Evolutionary conservation across 306 rosid genomes (phyloP), one percentile per base, ranked within the genome.

Genomic region (Biancaea sappan): DNA sequence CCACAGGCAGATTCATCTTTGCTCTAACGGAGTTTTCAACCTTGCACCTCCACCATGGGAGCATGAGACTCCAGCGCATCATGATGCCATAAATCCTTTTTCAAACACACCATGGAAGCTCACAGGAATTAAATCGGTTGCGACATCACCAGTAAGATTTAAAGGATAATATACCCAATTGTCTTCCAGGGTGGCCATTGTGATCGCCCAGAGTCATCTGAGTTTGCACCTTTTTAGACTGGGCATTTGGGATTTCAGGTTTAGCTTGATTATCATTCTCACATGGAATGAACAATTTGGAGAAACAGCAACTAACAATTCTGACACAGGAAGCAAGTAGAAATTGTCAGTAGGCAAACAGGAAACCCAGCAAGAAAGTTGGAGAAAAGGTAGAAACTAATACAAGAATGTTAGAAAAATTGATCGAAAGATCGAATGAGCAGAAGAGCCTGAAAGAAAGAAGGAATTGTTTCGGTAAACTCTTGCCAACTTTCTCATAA

Each of bases 181-280:
- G 53, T 59, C 79, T 81, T 88, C 84, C 77, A 2, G 82, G 80
- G 81, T 44, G 75, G 14, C 85, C 90, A 15, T 86, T 88, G 26
- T 77, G 90, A 44, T 88, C 96, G n/a, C 85, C 86, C 13, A 66
- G 87, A 79, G 75, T 82, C 89, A 31, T n/a, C 81, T 73, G 73
- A 80, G 81, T 77, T 68, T 90, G 80, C 83, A 34, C 79, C 98
- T 84, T 82, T 90, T 92, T 81, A 84, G 84, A 81, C 84, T 83
- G 86, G 91, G 98, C 96, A 92, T 92, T 90, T 87, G 84, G 77
- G 91, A 79, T 88, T 92, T 92, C 78, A 90, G 74, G 52, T 84
- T 90, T 82, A 90, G 87, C 79, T 92, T 92, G 75, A 92, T 90
- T 77, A 90, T 92, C 98, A 92, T 92, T 62, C 6, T 75, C 16